A percentile compares a stretch with the other conserved stretches of the same genome.
These are phyloP conservation scores for Phytophthora colocasiae DNA, from an alignment of 352 stramenopile species.

Conservation along the genomic window DNA sequence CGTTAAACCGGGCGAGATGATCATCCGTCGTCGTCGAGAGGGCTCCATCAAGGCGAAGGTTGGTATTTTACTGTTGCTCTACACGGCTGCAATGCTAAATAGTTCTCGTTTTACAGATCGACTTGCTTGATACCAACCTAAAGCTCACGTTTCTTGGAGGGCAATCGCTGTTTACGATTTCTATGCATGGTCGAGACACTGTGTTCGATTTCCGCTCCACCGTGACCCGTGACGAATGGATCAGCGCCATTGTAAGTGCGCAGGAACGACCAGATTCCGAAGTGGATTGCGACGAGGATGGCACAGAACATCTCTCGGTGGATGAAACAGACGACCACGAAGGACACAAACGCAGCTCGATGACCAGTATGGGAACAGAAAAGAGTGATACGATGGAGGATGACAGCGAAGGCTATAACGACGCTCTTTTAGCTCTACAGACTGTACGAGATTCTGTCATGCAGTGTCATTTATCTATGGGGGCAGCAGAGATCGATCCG, in stretches of 20 bases:
- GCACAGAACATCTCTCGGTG: slow-evolving; percentile 47
- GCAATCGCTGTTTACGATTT: slow-evolving; percentile 64
- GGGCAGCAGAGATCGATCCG: slow-evolving; percentile 35
- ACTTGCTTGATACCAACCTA: slow-evolving; percentile 59
- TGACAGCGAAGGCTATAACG: slow-evolving; percentile 52
- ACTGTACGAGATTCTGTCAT: slow-evolving; percentile 73
- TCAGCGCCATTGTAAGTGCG: slow-evolving; percentile 64
- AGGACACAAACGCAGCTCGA: slow-evolving; percentile 13
- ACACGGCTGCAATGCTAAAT: neutral
- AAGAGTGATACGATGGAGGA: slow-evolving; percentile 34
- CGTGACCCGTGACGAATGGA: slow-evolving; percentile 61
- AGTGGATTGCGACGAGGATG: slow-evolving; percentile 45
- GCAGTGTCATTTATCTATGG: slow-evolving; percentile 62
- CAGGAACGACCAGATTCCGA: slow-evolving; percentile 45
- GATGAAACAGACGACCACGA: slow-evolving; percentile 46
- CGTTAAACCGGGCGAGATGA: slow-evolving; percentile 54
- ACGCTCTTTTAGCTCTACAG: slow-evolving; percentile 64
- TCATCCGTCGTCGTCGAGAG: slow-evolving; percentile 53
- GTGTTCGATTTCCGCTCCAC: slow-evolving; percentile 64
- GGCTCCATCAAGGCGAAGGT: slow-evolving; percentile 72
- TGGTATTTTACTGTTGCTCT: neutral
- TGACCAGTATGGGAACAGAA: slow-evolving; percentile 25
- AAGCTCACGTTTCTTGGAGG: slow-evolving; percentile 72
- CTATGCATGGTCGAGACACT: slow-evolving; percentile 46
- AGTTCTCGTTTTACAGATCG: slow-evolving; percentile 42